phyloP scores from a whole-genome alignment of 2,329 filamentous ascomycete species.

The Xylariaceae sp. region DNA sequence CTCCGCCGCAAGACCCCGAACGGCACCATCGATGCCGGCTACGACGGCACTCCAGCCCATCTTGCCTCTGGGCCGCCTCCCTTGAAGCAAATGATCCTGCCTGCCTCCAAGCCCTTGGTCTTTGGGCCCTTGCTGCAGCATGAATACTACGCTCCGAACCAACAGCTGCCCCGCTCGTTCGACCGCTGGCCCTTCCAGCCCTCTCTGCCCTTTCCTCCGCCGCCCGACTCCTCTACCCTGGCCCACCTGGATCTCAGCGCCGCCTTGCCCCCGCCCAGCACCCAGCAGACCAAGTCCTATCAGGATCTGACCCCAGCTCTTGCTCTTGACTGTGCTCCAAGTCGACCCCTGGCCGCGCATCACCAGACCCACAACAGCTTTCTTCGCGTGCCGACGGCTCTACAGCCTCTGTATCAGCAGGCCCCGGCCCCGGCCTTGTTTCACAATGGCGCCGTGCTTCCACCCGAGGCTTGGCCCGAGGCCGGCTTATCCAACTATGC shows the following conservation, averaged over 20 bases:
- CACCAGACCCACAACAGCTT: slow-evolving; percentile 29
- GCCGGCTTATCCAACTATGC: slow-evolving; percentile 32
- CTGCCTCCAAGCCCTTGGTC: slow-evolving; percentile 44
- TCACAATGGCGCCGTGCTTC: slow-evolving; percentile 38
- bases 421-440: slow-evolving; percentile 39
- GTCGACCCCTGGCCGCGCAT: slow-evolving; percentile 23
- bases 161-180: slow-evolving; percentile 11
- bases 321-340: slow-evolving; percentile 28
- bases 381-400: slow-evolving; percentile 29
- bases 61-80: slow-evolving; percentile 71
- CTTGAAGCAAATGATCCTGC: slow-evolving; percentile 78
- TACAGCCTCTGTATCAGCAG: slow-evolving; percentile 36
- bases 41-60: slow-evolving; percentile 78
- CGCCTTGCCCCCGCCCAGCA: slow-evolving; percentile 13
- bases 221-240: slow-evolving; percentile 15
- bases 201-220: slow-evolving; percentile 12
- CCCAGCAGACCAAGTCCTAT: slow-evolving; percentile 21
- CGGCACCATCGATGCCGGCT: slow-evolving; percentile 88
- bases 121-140: slow-evolving; percentile 27
- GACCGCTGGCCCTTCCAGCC: slow-evolving; percentile 25
- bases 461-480: slow-evolving; percentile 39
- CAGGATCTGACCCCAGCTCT: slow-evolving; percentile 20
- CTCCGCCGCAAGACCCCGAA: slow-evolving; percentile 89
- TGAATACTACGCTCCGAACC: slow-evolving; percentile 21
- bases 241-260: slow-evolving; percentile 18